A percentile compares a stretch with the other conserved stretches of the same genome.
phyloP scores from a whole-genome alignment of 352 stramenopile genomes.

The Phytopythium oedochilum region DNA sequence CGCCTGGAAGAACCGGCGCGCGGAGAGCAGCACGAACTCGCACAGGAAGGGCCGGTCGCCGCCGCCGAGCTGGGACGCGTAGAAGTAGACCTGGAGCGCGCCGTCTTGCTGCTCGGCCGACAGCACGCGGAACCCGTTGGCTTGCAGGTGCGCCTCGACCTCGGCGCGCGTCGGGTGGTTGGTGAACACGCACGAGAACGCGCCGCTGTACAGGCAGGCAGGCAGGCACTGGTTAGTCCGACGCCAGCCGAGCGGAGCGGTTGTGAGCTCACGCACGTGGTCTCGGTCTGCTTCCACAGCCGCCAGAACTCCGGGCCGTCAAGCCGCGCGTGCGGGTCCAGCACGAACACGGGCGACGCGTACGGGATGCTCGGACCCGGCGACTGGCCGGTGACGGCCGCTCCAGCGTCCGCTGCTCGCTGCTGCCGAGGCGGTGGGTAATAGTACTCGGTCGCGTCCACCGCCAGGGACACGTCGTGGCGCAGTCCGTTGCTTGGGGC shows the following conservation, averaged over 20 bases:
- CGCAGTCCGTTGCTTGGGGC: no score
- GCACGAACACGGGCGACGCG: slow-evolving; percentile 50
- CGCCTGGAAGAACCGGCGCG: slow-evolving; percentile 72
- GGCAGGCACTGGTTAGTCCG: no score
- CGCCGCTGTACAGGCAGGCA: no score
- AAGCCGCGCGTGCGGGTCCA: slow-evolving; percentile 28
- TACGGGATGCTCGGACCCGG: slow-evolving; percentile 40
- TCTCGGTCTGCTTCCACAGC: slow-evolving; percentile 57
- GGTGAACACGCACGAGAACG: slow-evolving; percentile 65
- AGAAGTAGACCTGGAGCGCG: slow-evolving; percentile 71
- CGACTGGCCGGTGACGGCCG: slow-evolving; percentile 1
- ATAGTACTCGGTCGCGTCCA: slow-evolving; percentile 10
- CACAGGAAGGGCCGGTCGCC: slow-evolving; percentile 49
- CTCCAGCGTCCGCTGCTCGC: slow-evolving; percentile 5
- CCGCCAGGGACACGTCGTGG: slow-evolving; percentile 12
- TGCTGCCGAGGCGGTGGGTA: slow-evolving; percentile 1
- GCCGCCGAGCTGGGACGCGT: slow-evolving; percentile 37
- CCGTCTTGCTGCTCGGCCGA: slow-evolving; percentile 44
- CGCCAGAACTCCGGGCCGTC: slow-evolving; percentile 21
- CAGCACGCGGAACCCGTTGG: slow-evolving; percentile 53
- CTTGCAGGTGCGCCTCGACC: slow-evolving; percentile 38
- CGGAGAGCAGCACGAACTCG: slow-evolving; percentile 74
- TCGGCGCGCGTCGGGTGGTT: slow-evolving; percentile 43
- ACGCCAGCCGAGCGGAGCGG: no score
- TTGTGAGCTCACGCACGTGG: slow-evolving; percentile 64